Base-by-base conservation (phyloP, 2,329 filamentous ascomycete species). In the Diplodia seriata region DNA sequence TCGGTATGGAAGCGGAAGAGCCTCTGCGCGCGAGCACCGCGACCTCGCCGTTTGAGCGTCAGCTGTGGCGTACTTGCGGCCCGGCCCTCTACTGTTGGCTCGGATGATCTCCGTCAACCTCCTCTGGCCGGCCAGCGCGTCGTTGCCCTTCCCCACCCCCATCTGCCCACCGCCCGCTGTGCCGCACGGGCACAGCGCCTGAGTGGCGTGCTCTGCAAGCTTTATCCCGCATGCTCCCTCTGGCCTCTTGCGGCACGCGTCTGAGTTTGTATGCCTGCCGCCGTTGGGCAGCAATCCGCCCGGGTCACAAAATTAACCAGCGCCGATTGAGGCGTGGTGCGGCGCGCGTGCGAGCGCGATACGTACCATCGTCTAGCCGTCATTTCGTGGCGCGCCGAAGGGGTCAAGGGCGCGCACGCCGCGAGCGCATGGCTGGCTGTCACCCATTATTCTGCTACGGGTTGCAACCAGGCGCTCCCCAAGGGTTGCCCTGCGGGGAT, bases 201-300 rank as follows among this genome's bases (percentile, higher is more conserved):
- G 47, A 47, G 59, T 63, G 59, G 59, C 59, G 59, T 63, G 59
- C 59, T 63, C 59, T 63, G 59, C 59, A 63, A 63, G 59, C 59
- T 63, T 63, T 63, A 63, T 63, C 59, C 59, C 59, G 59, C 47
- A 51, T 63, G 26, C 40, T 61, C 59, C 33, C 59, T 63, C 59
- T 63, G 59, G 59, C 59, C 59, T 63, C 59, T 51, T 63, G 59
- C 59, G 59, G 59, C 59, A 63, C 59, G 59, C 59, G 59, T 63
- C 59, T 63, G 47, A 63, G 59, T 49, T 63, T 63, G 59, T 63
- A 63, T 63, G 59, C 59, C 59, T 63, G 59, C 59, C 40, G 59
- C 29, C 43, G 59, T 63, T 63, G 59, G 59, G 59, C 59, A 63
- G 59, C 59, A 63, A 63, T 51, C 59, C 31, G 59, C 47, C 31